phyloP scores from a whole-genome alignment of 1,284 basidiomycete genomes.

The Phylloboletellus chloephorus region DNA sequence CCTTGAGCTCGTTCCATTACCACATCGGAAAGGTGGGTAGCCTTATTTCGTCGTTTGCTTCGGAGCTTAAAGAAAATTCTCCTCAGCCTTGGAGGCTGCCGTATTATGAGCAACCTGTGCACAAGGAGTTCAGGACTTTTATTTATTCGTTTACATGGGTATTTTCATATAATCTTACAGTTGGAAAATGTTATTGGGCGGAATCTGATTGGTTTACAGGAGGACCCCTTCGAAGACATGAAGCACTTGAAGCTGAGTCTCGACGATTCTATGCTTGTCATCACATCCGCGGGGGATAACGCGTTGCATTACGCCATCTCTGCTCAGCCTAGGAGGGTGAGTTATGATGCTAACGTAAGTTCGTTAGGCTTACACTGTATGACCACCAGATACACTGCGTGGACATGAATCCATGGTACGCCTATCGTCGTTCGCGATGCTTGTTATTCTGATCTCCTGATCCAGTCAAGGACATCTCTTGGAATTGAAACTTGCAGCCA shows the following conservation, averaged over 20 bases:
- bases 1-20: conserved; percentile 74
- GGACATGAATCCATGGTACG: conserved; percentile 60
- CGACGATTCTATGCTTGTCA: conserved; percentile 69
- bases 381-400: conserved; percentile 65
- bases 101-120: conserved; percentile 68
- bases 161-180: conserved; percentile 4
- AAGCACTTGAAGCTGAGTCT: conserved; percentile 55
- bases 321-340: conserved; percentile 50
- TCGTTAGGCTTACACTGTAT: neutral
- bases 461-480: conserved; percentile 69
- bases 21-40: conserved; percentile 50
- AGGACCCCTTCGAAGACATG: conserved; percentile 78
- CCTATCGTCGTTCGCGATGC: neutral
- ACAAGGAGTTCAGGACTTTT: conserved; percentile 74
- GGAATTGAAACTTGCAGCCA: conserved; percentile 73
- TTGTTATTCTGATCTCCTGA: conserved; percentile 8
- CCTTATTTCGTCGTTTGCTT: neutral
- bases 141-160: conserved; percentile 75
- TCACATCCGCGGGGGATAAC: conserved; percentile 80
- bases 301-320: conserved; percentile 77
- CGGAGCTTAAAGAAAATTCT: neutral
- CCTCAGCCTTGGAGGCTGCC: conserved; percentile 67
- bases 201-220: conserved; percentile 34
- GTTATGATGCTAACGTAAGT: conserved; percentile 7
- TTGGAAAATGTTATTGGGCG: too few relatives aligned